These are phyloP conservation scores for Cordyceps militaris DNA, from an alignment of 2,329 filamentous ascomycete species.

Conservation along the genomic window DNA sequence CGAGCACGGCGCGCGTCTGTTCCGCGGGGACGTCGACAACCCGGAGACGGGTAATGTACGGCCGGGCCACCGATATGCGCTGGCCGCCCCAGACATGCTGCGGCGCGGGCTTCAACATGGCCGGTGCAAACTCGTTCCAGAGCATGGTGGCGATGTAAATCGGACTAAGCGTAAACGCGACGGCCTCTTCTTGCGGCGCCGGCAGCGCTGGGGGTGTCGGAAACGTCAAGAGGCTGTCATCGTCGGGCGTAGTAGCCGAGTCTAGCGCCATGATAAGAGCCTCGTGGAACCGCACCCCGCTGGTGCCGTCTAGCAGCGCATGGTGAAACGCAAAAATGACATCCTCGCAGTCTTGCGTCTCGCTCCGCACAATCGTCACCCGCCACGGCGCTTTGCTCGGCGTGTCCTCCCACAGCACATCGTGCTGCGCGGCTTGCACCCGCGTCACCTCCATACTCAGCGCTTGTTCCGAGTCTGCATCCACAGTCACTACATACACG, in stretches of 20 bases:
- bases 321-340: slow-evolving; percentile 47
- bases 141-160: slow-evolving; percentile 34
- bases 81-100: slow-evolving; percentile 32
- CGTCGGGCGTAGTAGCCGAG: not conserved
- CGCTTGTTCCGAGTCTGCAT: slow-evolving; percentile 13
- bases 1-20: slow-evolving; percentile 27
- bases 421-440: slow-evolving; percentile 33
- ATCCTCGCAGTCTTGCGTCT: slow-evolving; percentile 25
- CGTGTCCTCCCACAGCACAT: slow-evolving; percentile 34
- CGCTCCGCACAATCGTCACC: slow-evolving; percentile 29
- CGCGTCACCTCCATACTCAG: slow-evolving; percentile 26
- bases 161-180: slow-evolving; percentile 34
- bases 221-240: slow-evolving; percentile 24
- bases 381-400: slow-evolving; percentile 40
- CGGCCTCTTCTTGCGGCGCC: slow-evolving; percentile 33
- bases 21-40: slow-evolving; percentile 29
- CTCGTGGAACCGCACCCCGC: slow-evolving; percentile 42
- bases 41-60: slow-evolving; percentile 30
- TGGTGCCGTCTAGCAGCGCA: slow-evolving; percentile 44
- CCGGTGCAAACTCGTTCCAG: slow-evolving; percentile 34
- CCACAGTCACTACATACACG: slow-evolving; percentile 28
- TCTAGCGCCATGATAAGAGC: slow-evolving; percentile 38
- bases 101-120: slow-evolving; percentile 26
- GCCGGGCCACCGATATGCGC: slow-evolving; percentile 27
- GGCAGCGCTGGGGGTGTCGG: slow-evolving; percentile 26